A percentile compares a stretch with the other conserved stretches of the same genome.
Evolutionary conservation across 441 rosid genomes (phyloP).

Genomic region (Pelargonium cotyledonis): DNA sequence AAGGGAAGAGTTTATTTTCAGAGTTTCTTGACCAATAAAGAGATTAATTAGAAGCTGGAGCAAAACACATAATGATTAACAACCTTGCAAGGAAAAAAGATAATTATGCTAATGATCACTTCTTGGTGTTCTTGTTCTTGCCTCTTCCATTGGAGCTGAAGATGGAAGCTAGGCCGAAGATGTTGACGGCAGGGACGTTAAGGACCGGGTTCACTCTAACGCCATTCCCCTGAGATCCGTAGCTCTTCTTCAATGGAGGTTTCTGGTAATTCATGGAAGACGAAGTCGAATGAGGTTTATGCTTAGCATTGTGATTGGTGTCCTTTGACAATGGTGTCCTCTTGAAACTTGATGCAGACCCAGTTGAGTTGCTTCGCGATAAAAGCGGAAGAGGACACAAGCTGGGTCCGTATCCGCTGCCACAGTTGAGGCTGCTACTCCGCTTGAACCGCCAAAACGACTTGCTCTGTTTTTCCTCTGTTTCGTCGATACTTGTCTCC

Average conservation of each 20-base stretch:
- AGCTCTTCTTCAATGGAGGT: not conserved
- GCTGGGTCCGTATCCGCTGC: too few relatives aligned
- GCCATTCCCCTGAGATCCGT: not conserved
- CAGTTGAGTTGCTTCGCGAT: not conserved
- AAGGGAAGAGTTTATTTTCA: too few relatives aligned
- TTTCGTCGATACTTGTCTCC: not conserved
- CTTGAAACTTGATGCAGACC: not conserved
- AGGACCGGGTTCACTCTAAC: not conserved
- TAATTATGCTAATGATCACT: not conserved
- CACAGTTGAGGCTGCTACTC: not conserved
- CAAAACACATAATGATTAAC: too few relatives aligned
- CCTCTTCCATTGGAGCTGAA: not conserved
- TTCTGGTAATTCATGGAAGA: not conserved
- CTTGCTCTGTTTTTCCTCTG: not conserved
- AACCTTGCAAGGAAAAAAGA: too few relatives aligned
- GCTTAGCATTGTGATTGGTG: too few relatives aligned
- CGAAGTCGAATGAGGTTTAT: too few relatives aligned
- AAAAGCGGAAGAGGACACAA: not conserved
- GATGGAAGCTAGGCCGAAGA: not conserved
- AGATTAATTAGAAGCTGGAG: too few relatives aligned
- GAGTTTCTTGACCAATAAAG: too few relatives aligned
- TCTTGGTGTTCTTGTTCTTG: not conserved
- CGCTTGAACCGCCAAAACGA: not conserved
- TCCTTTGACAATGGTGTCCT: too few relatives aligned
- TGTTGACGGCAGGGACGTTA: not conserved